phyloP scores from a whole-genome alignment of 2,329 filamentous ascomycete species.

The Aureobasidium lini region DNA sequence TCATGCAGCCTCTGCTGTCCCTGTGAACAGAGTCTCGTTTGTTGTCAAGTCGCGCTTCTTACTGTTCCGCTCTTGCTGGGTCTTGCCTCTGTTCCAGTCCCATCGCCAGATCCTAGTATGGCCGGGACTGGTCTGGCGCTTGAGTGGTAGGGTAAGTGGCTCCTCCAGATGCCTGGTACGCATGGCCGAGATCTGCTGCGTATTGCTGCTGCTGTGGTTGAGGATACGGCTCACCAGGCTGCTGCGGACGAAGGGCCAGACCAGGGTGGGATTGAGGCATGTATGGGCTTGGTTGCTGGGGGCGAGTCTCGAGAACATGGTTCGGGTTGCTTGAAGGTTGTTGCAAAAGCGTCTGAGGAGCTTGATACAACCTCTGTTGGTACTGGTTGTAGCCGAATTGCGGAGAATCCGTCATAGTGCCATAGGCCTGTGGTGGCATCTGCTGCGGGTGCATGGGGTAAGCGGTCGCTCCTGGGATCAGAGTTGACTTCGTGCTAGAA shows the following conservation, averaged over 20 bases:
- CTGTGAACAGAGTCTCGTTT: background rate
- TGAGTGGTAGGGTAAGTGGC: background rate
- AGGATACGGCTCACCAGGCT: slow-evolving; percentile 1
- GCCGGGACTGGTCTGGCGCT: background rate
- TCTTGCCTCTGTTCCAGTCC: background rate
- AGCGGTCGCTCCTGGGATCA: background rate
- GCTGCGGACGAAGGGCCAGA: background rate
- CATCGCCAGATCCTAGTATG: background rate
- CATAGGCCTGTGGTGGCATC: background rate
- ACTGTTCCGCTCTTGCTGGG: too few species aligned
- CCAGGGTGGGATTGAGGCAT: background rate
- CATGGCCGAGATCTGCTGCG: background rate
- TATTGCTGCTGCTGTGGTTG: background rate
- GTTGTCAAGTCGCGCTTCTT: background rate
- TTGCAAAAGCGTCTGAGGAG: background rate
- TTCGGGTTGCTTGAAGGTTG: background rate
- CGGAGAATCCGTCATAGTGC: background rate
- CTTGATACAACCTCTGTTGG: background rate
- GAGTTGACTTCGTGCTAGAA: background rate
- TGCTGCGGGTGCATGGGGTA: background rate
- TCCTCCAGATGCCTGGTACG: background rate
- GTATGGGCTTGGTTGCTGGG: background rate
- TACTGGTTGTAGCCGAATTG: background rate
- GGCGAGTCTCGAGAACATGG: background rate
- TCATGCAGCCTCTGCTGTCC: background rate